Percentiles rank a stretch among this genome's conserved stretches.
Evolutionary conservation across 306 rosid genomes (phyloP).

Genomic region (Prunus padus): DNA sequence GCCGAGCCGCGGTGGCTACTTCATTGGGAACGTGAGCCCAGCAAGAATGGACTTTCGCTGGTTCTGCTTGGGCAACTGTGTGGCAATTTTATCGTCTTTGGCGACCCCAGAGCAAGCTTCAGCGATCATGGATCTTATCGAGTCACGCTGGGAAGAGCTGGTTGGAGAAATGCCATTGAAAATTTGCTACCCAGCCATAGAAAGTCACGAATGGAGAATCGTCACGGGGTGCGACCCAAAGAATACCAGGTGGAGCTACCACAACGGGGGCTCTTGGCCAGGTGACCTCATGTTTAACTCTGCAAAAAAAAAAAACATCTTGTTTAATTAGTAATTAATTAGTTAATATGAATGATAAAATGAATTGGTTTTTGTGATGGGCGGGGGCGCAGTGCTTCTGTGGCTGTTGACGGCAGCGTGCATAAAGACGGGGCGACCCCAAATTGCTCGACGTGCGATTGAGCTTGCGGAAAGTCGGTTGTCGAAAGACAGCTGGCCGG

Average conservation of each 20-base stretch:
- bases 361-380: background rate
- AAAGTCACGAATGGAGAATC: conserved; percentile 32
- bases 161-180: conserved; percentile 44
- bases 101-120: conserved; percentile 39
- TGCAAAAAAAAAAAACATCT: no score
- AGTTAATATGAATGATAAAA: background rate
- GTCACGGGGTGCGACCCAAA: conserved; percentile 42
- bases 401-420: conserved; percentile 41
- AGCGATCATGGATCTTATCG: conserved; percentile 43
- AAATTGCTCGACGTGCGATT: conserved; percentile 34
- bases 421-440: conserved; percentile 37
- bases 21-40: conserved; percentile 42
- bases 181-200: conserved; percentile 34
- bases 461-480: conserved; percentile 33
- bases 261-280: conserved; percentile 52
- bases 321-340: no score
- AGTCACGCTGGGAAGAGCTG: conserved; percentile 38
- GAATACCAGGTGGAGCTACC: conserved; percentile 44
- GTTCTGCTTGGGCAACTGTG: conserved; percentile 41
- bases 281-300: conserved; percentile 12
- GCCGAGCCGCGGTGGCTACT: conserved; percentile 43
- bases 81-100: conserved; percentile 38
- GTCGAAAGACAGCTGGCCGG: conserved; percentile 41
- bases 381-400: conserved; percentile 25
- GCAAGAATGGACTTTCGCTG: conserved; percentile 45